These are phyloP conservation scores for Polyporus arcularius DNA, from an alignment of 768 basidiomycete genomes.

Conservation along the genomic window DNA sequence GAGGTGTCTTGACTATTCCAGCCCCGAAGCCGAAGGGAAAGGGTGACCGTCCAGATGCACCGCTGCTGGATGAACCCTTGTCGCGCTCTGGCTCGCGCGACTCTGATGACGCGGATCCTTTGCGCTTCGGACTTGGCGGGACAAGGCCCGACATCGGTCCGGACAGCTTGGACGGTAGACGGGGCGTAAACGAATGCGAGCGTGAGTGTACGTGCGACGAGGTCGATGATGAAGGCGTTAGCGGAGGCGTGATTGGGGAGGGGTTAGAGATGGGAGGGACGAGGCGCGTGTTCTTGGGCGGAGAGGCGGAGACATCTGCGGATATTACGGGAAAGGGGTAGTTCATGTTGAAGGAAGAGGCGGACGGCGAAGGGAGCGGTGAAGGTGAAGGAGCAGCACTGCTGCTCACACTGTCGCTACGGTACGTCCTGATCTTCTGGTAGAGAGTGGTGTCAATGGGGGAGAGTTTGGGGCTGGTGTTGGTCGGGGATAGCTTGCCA, in stretches of 20 bases:
- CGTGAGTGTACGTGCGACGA: conserved; percentile 55
- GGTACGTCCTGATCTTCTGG: conserved; percentile 65
- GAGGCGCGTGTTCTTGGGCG: conserved; percentile 30
- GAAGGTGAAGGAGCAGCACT: conserved; percentile 34
- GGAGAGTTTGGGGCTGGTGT: conserved; percentile 33
- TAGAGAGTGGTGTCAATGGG: conserved; percentile 55
- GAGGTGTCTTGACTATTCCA: conserved; percentile 17
- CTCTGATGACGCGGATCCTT: conserved; percentile 48
- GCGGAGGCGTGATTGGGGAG: conserved; percentile 27
- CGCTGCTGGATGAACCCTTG: conserved; percentile 20
- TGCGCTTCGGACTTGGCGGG: conserved; percentile 58
- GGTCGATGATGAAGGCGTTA: conserved; percentile 29
- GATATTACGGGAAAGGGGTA: conserved; percentile 35
- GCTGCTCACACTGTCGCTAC: conserved; percentile 50
- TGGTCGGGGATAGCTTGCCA: conserved; percentile 44
- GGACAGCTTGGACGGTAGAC: conserved; percentile 67
- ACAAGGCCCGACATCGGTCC: conserved; percentile 47
- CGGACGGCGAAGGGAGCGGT: conserved; percentile 29
- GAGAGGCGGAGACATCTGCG: conserved; percentile 19
- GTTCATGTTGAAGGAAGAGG: conserved; percentile 23
- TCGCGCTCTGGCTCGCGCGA: conserved; percentile 33
- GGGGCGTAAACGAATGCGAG: conserved; percentile 72
- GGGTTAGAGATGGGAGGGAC: conserved; percentile 22
- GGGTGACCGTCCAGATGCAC: conserved; percentile 24
- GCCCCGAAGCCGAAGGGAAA: conserved; percentile 36